Base-by-base conservation (phyloP, 176 grass and related monocot genomes). In the Pharus latifolius region DNA sequence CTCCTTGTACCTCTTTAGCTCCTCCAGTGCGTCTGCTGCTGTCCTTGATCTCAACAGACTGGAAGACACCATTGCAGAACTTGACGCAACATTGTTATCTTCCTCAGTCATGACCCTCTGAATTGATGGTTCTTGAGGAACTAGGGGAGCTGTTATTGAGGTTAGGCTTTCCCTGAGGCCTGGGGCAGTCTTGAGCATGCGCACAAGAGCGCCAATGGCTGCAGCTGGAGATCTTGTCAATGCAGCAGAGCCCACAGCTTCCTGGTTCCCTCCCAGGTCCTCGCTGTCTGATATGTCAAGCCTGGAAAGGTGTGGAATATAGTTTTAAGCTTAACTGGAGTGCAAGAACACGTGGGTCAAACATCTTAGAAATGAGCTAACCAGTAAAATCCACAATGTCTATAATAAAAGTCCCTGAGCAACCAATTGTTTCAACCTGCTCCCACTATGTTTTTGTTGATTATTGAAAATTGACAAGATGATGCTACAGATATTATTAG, bases 1-100 rank as follows among this genome's bases (percentile, higher is more conserved):
- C 40, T 82, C 73, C 44, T 64, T 77, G 83, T 87, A 92, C 51
- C 12, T 76, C 33, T 78, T 87, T 58, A 97, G 83, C 67, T 92
- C 93, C 73, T 92, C 69, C 61, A 89, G 82, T 5, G 73, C 89
- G 6, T 97, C 77, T 0, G 77, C 73, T 59, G 74, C 73, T 1
- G 93, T 90, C 64, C 65, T 88, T 17, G 85, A 75, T 30, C 53
- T 69, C 44, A 75, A 59, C 16, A 48, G 37, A 17, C 32, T 5
- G 3, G 75, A 40, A 56, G 75, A 44, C 18, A 12, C 45, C 19
- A 15, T 18, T 44, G 64, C 44, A 56, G 83, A 83, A 57, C 76
- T 79, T 33, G 69, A 89, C 56, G 59, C 10, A 0, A 14, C 2
- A 11, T 14, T 44, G 17, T 60, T 60, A 48, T 66, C 69, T 85